These are phyloP conservation scores for Candida xiaguanensis DNA, from an alignment of 805 yeast species.

Conservation along the genomic window DNA sequence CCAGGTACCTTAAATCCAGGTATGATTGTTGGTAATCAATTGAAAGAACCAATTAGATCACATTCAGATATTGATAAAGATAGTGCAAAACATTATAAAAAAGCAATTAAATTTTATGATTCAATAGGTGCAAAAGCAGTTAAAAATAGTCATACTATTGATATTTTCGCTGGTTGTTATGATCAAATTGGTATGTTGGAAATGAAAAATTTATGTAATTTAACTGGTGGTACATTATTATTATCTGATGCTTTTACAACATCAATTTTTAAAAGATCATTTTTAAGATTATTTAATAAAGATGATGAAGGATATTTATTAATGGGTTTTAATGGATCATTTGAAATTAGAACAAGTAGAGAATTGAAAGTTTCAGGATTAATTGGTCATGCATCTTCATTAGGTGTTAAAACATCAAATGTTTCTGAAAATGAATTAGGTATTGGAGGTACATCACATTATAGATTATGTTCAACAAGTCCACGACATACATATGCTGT, in stretches of 20 bases:
- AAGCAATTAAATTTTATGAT: conserved; percentile 80
- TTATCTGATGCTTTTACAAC: conserved; percentile 93
- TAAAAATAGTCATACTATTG: conserved; percentile 77
- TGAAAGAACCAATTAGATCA: conserved; percentile 95
- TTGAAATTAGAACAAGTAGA: conserved; percentile 82
- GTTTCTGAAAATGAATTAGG: conserved; percentile 94
- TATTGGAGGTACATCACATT: conserved; percentile 85
- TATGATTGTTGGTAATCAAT: conserved; percentile 82
- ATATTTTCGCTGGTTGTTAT: conserved; percentile 90
- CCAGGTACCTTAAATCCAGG: conserved; percentile 96
- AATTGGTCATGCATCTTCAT: conserved; percentile 87
- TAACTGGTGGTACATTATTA: conserved; percentile 86
- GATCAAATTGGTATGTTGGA: conserved; percentile 95
- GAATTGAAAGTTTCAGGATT: conserved; percentile 89
- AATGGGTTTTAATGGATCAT: conserved; percentile 86
- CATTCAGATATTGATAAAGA: conserved; percentile 96
- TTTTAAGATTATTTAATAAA: conserved; percentile 79
- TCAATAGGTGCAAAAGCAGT: conserved; percentile 63
- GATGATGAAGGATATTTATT: conserved; percentile 83
- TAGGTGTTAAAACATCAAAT: conserved; percentile 61
- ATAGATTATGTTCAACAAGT: conserved; percentile 79
- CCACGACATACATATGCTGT: conserved; percentile 88
- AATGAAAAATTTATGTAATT: conserved; percentile 81
- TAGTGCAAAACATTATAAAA: conserved; percentile 77
- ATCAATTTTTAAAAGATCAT: conserved; percentile 88